Evolutionary conservation across 257 asterid genomes (phyloP).

Genomic region (Capsicum pubescens): DNA sequence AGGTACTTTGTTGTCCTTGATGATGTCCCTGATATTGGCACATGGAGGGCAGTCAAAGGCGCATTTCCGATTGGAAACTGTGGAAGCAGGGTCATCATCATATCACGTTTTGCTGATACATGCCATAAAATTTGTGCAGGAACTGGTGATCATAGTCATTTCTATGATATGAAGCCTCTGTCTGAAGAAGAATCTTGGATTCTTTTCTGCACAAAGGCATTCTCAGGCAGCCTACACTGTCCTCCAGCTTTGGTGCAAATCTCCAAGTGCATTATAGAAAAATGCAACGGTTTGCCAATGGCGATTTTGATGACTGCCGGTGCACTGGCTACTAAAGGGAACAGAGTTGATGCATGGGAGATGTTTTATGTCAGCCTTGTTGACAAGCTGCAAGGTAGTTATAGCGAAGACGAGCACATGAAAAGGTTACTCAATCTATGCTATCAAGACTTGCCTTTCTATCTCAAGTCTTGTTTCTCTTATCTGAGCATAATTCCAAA

Average conservation of each 20-base stretch:
- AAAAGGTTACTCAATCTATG: constrained; percentile 32
- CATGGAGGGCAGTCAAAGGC: constrained; percentile 33
- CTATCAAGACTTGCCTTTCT: constrained; percentile 39
- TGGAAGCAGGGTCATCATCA: constrained; percentile 37
- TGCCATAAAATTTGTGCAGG: constrained; percentile 21
- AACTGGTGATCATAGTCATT: background rate
- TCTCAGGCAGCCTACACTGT: constrained; percentile 18
- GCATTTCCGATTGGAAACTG: constrained; percentile 31
- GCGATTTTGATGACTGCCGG: constrained; percentile 40
- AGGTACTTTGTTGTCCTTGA: constrained; percentile 38
- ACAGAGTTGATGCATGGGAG: constrained; percentile 34
- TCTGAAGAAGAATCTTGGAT: constrained; percentile 37
- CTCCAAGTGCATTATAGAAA: constrained; percentile 16
- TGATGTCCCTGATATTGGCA: constrained; percentile 31
- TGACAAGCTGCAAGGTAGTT: constrained; percentile 31
- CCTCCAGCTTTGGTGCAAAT: constrained; percentile 29
- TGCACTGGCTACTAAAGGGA: constrained; percentile 32
- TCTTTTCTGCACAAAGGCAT: constrained; percentile 33
- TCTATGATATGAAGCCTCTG: constrained; percentile 33
- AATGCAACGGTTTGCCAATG: constrained; percentile 41
- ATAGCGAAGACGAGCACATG: constrained; percentile 24
- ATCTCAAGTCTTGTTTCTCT: constrained; percentile 37
- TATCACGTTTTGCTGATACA: constrained; percentile 30
- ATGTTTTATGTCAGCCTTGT: constrained; percentile 27
- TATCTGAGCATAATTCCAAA: constrained; percentile 40